These are phyloP conservation scores for Geranium rotundifolium DNA, from an alignment of 345 rosid genomes.

Conservation along the genomic window DNA sequence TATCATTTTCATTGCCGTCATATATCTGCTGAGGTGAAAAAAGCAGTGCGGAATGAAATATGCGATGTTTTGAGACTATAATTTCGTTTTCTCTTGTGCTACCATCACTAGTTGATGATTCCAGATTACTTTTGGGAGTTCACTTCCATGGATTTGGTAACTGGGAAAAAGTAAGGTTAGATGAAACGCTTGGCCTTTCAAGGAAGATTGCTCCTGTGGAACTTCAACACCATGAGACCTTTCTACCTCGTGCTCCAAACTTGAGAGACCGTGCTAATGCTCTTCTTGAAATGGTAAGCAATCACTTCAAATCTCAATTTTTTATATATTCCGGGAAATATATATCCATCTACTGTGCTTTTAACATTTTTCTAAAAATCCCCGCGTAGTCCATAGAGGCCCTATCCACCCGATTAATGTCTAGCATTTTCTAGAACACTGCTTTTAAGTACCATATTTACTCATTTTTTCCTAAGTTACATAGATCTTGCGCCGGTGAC, in stretches of 20 bases:
- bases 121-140: slow-evolving; percentile 92
- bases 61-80: too few species aligned
- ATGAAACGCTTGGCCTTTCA: slow-evolving; percentile 77
- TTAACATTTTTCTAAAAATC: too few species aligned
- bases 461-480: neutral
- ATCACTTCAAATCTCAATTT: neutral
- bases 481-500: neutral
- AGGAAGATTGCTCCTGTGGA: slow-evolving; percentile 98
- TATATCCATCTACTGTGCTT: too few species aligned
- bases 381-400: too few species aligned
- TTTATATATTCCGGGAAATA: too few species aligned
- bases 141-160: slow-evolving; percentile 89
- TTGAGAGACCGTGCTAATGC: slow-evolving; percentile 95
- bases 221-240: slow-evolving; percentile 99
- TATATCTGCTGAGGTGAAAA: neutral
- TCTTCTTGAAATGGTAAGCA: slow-evolving; percentile 86
- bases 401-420: too few species aligned
- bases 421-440: too few species aligned
- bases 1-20: neutral
- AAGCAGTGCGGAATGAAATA: neutral
- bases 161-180: slow-evolving; percentile 96
- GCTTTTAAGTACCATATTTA: too few species aligned
- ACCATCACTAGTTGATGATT: slow-evolving; percentile 71
- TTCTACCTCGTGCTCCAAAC: slow-evolving; percentile 96
- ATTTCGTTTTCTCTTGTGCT: neutral